Base-by-base conservation (phyloP, 129 eudicot species). In the Escallonia rubra region DNA sequence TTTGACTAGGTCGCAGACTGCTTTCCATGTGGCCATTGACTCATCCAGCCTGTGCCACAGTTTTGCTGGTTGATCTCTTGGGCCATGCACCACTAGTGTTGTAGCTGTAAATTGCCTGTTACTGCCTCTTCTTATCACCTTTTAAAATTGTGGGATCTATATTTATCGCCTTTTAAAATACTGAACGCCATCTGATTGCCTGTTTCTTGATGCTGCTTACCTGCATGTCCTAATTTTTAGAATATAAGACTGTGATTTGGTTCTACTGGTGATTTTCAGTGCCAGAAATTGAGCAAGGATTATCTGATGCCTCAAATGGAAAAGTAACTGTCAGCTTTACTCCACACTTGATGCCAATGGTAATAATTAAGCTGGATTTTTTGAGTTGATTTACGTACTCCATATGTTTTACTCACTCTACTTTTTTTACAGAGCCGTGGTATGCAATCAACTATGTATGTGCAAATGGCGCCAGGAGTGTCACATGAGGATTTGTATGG, bases 271-370 rank as follows among this genome's bases (percentile, higher is more conserved):
- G 59, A 69, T 73, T 74, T 76, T 59, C 84, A 94, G 99, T 83
- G 72, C 99, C 99, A 48, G 99, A 90, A 88, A 90, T 94, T 59
- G 99, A 94, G 81, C 99, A 94, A 85, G 99, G 96, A 57, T 71
- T 94, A 68, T 80, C 99, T 42, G 89, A 80, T 53, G 96, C 95
- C 11, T 86, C 90, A 56, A 72, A 72, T 66, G 85, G 90, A 48
- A 81, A 79, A 87, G 83, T 87, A 50, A 94, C 91, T 15, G 77
- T 94, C 62, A 89, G 99, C 88, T 94, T 94, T 81, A 94, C 99
- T 59, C 98, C 99, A 51, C 96, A 92, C 56, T 80, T 94, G 66
- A 94, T 94, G 89, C 99, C 99, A 50, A 94, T 94, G 97, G 99
- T 94, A 80, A 76, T 56, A 34, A 4, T 51, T 55, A 41, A 54